These are phyloP conservation scores for Botrytis fabae DNA, from an alignment of 2,329 filamentous ascomycete genomes.

Conservation along the genomic window DNA sequence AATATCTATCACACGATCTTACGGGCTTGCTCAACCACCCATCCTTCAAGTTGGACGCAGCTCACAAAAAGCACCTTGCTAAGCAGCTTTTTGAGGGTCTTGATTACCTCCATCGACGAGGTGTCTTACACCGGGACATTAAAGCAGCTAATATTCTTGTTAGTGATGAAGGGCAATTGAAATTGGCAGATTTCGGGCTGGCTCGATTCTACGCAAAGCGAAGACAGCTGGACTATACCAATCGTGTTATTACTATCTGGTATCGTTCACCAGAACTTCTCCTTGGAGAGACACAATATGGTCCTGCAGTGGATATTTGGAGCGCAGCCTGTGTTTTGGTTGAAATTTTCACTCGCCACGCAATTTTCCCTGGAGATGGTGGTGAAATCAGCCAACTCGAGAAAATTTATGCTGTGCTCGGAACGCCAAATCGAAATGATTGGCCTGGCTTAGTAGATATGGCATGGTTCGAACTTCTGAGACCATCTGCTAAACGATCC, in stretches of 20 bases:
- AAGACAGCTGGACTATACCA: slow-evolving; percentile 91
- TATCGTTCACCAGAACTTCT: slow-evolving; percentile 90
- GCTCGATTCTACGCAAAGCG: slow-evolving; percentile 95
- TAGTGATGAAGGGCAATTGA: slow-evolving; percentile 83
- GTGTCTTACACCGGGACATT: slow-evolving; percentile 96
- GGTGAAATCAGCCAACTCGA: slow-evolving; percentile 95
- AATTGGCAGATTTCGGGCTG: slow-evolving; percentile 93
- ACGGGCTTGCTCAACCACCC: slow-evolving; percentile 95
- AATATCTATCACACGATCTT: slow-evolving; percentile 94
- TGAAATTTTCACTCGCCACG: slow-evolving; percentile 90
- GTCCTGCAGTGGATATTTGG: slow-evolving; percentile 91
- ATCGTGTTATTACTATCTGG: slow-evolving; percentile 98
- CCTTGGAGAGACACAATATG: slow-evolving; percentile 86
- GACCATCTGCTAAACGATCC: slow-evolving; percentile 71
- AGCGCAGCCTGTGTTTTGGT: slow-evolving; percentile 95
- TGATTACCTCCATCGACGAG: slow-evolving; percentile 87
- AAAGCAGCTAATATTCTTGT: slow-evolving; percentile 98
- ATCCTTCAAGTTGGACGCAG: slow-evolving; percentile 77
- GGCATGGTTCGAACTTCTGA: slow-evolving; percentile 93
- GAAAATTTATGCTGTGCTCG: slow-evolving; percentile 91
- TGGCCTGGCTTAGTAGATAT: slow-evolving; percentile 93
- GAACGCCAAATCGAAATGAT: slow-evolving; percentile 78
- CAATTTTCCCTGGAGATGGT: slow-evolving; percentile 93
- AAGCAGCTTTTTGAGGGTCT: slow-evolving; percentile 92
- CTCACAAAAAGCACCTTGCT: slow-evolving; percentile 90